A percentile compares a stretch with the other conserved stretches of the same genome.
Conservation (phyloP, 305 asterid genomes). For the Salvia sclarea region DNA sequence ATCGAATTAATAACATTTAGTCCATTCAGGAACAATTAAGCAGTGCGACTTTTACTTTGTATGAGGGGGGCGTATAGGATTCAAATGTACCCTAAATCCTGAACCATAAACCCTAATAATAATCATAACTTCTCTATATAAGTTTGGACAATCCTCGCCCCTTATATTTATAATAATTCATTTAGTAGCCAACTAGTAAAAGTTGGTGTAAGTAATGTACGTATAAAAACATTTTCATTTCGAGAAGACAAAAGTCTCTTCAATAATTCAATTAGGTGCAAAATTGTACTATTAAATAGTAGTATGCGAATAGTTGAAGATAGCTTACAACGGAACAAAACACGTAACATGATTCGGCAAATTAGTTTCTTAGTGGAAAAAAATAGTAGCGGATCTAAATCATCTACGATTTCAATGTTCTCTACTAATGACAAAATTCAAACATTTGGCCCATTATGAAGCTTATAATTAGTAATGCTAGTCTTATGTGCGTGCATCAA, state of each 20-base stretch:
- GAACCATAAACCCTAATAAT: too few relatives aligned
- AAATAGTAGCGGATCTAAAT: background rate
- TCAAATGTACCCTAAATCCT: too few relatives aligned
- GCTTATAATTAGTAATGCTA: constrained; percentile 5
- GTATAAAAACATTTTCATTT: too few relatives aligned
- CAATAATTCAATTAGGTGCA: background rate
- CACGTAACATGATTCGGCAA: background rate
- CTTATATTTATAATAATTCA: too few relatives aligned
- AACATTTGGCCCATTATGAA: background rate
- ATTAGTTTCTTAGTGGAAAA: background rate
- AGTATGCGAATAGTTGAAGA: background rate
- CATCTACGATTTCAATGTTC: background rate
- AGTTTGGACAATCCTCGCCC: too few relatives aligned
- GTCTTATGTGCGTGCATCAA: background rate
- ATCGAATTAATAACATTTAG: too few relatives aligned
- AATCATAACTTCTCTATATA: too few relatives aligned
- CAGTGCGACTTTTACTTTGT: too few relatives aligned
- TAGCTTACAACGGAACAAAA: background rate
- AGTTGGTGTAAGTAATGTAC: too few relatives aligned
- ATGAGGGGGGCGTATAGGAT: too few relatives aligned
- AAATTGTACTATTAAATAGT: background rate
- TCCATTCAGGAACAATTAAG: too few relatives aligned
- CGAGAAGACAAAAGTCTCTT: background rate
- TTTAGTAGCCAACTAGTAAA: background rate
- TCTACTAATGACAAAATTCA: background rate